A percentile compares a stretch with the other conserved stretches of the same genome.
These are phyloP conservation scores for Podila verticillata DNA, from an alignment of 192 early-diverging fungal genomes.

Conservation along the genomic window DNA sequence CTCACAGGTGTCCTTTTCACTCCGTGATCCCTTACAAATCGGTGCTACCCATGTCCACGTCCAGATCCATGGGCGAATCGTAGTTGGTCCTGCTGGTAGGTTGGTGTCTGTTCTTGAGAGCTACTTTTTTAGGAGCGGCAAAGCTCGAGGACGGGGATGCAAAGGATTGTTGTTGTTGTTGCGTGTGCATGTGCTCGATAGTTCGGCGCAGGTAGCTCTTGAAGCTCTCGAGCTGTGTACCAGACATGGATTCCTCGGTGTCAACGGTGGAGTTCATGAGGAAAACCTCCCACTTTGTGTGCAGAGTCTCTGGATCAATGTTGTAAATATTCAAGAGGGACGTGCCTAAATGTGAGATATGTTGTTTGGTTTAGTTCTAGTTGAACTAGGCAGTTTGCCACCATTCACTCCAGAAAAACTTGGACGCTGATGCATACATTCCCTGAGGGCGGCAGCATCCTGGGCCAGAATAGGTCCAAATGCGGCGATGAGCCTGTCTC, in stretches of 20 bases:
- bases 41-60: neutral
- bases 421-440: slow-evolving; percentile 8
- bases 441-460: slow-evolving; percentile 15
- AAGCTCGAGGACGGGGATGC: slow-evolving; percentile 17
- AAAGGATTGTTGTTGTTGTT: slow-evolving; percentile 1
- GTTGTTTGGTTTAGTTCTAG: neutral
- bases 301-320: slow-evolving; percentile 28
- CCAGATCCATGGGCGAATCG: slow-evolving; percentile 8
- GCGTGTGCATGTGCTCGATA: slow-evolving; percentile 20
- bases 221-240: slow-evolving; percentile 31
- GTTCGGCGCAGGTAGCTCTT: slow-evolving; percentile 29
- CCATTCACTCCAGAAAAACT: neutral
- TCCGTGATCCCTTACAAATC: slow-evolving; percentile 9
- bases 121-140: slow-evolving; percentile 15
- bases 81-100: slow-evolving; percentile 5
- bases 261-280: slow-evolving; percentile 23
- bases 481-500: slow-evolving; percentile 7
- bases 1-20: neutral
- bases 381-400: neutral
- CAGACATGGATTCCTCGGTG: slow-evolving; percentile 17
- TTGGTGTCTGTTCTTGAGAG: slow-evolving; percentile 25
- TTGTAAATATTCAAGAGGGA: slow-evolving; percentile 29
- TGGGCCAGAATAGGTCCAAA: slow-evolving; percentile 16
- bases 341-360: slow-evolving; percentile 10
- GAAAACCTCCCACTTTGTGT: slow-evolving; percentile 49